Conservation (phyloP, 306 rosid species). For the Prunus salicina region DNA sequence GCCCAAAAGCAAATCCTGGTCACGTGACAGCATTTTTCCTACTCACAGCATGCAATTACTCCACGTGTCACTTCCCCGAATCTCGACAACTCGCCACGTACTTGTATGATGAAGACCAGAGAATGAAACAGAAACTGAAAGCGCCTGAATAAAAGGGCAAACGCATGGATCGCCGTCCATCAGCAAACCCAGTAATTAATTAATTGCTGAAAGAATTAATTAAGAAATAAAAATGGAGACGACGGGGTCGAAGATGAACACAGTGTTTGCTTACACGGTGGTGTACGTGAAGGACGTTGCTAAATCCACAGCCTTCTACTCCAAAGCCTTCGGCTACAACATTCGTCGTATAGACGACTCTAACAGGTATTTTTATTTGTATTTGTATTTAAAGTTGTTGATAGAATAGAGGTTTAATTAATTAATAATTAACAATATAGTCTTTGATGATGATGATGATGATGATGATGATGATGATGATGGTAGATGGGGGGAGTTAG, state of each 20-base stretch:
- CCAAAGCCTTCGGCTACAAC: conserved; percentile 64
- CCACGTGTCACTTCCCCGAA: conserved; percentile 24
- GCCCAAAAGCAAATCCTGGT: not conserved
- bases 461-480: not conserved
- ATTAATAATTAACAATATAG: not conserved
- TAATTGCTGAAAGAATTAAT: not conserved
- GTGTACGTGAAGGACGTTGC: conserved; percentile 71
- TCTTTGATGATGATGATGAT: not conserved
- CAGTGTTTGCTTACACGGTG: conserved; percentile 63
- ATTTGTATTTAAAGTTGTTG: too few relatives aligned
- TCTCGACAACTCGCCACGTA: not conserved
- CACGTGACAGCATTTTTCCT: too few relatives aligned
- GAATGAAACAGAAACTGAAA: not conserved
- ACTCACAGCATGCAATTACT: conserved; percentile 6
- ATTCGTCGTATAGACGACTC: conserved; percentile 82
- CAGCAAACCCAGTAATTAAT: not conserved
- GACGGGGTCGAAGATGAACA: conserved; percentile 49
- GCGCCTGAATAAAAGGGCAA: not conserved
- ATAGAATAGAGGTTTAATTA: too few relatives aligned
- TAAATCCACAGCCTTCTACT: conserved; percentile 58
- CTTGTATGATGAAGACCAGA: not conserved
- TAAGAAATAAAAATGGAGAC: not conserved
- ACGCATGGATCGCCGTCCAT: not conserved
- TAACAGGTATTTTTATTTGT: conserved; percentile 27
- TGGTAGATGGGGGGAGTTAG: conserved; percentile 84